phyloP scores from a whole-genome alignment of 108 stramenopile species.

The Cylindrotheca fusiformis region DNA sequence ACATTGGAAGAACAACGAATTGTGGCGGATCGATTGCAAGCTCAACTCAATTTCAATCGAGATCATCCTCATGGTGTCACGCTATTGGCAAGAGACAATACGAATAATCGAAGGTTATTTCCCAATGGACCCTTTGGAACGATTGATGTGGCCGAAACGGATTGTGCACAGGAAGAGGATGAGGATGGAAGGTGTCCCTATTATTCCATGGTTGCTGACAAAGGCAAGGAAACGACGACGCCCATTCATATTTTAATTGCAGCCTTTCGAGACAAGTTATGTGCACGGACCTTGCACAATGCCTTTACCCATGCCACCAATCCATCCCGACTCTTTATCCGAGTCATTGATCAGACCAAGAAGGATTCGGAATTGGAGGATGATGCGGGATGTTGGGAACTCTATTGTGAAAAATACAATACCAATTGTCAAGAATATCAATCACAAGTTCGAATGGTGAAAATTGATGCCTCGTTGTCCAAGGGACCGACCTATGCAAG shows the following conservation, averaged over 20 bases:
- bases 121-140: slow-evolving; percentile 27
- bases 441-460: slow-evolving; percentile 28
- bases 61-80: slow-evolving; percentile 20
- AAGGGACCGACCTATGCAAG: slow-evolving; percentile 51
- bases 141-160: slow-evolving; percentile 12
- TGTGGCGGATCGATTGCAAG: neutral
- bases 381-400: slow-evolving; percentile 42
- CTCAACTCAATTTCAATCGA: neutral
- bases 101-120: slow-evolving; percentile 23
- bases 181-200: slow-evolving; percentile 23
- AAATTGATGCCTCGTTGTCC: slow-evolving; percentile 25
- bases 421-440: slow-evolving; percentile 33
- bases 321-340: slow-evolving; percentile 51
- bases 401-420: slow-evolving; percentile 38
- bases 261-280: slow-evolving; percentile 61
- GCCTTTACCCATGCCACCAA: slow-evolving; percentile 51
- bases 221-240: neutral
- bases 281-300: slow-evolving; percentile 68
- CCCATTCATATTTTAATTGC: slow-evolving; percentile 38
- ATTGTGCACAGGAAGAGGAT: no score
- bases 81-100: slow-evolving; percentile 25
- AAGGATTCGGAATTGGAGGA: slow-evolving; percentile 35
- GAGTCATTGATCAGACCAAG: slow-evolving; percentile 67
- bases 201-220: slow-evolving; percentile 16
- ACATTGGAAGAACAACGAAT: neutral